phyloP scores from a whole-genome alignment of 331 rosid genomes.

The Cydonia oblonga region DNA sequence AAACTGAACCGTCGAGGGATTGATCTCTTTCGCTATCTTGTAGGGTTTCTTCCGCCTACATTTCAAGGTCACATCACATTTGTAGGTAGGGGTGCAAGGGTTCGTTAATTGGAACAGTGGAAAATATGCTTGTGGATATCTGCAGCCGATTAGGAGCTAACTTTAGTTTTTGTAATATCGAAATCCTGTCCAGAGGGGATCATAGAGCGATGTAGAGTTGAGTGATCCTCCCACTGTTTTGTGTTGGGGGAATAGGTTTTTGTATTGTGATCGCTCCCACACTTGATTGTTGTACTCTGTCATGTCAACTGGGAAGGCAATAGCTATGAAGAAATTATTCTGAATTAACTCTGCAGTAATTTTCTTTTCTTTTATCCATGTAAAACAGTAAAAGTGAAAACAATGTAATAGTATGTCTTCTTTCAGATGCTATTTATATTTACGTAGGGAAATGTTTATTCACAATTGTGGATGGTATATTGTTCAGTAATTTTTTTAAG shows the following conservation, averaged over 20 bases:
- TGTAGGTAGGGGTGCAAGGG: neutral
- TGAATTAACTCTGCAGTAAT: neutral
- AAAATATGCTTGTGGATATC: neutral
- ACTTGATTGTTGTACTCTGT: neutral
- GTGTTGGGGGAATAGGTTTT: neutral
- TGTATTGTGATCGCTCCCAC: neutral
- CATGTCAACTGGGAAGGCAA: neutral
- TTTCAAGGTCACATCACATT: neutral
- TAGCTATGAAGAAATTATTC: neutral
- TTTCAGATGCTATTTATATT: neutral
- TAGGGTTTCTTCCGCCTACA: neutral
- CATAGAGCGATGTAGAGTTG: conserved; percentile 3
- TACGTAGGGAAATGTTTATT: neutral
- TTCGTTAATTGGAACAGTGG: neutral
- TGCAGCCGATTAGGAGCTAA: neutral
- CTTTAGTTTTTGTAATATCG: neutral
- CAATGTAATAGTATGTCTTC: neutral
- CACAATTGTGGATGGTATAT: neutral
- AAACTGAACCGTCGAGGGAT: neutral
- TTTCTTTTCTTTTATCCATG: neutral
- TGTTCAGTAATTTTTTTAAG: neutral
- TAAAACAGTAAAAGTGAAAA: neutral
- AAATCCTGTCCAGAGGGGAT: neutral
- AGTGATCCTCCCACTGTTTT: neutral
- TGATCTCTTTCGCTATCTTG: neutral